Evolutionary conservation across 1,284 basidiomycete species (phyloP).

Genomic region (Leccinum colubrinum): DNA sequence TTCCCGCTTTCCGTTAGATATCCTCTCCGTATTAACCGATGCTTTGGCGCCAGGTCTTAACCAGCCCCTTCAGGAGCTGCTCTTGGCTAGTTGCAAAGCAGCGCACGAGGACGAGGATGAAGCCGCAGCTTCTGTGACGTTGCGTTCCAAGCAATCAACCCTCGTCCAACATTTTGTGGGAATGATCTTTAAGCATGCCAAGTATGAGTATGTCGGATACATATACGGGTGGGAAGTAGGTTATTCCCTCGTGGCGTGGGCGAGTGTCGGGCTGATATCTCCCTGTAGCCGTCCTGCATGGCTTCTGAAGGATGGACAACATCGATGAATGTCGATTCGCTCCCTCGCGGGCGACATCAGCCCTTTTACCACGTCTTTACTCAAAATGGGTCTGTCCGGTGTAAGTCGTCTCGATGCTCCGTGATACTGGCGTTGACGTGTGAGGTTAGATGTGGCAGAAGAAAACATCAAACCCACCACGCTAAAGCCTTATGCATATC

Average conservation of each 20-base stretch:
- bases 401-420: conserved; percentile 30
- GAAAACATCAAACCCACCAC: conserved; percentile 37
- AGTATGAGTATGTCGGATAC: conserved; percentile 44
- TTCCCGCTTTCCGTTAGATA: conserved; percentile 32
- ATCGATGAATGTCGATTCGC: conserved; percentile 41
- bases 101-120: conserved; percentile 35
- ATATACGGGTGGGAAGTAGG: conserved; percentile 57
- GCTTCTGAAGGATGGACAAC: conserved; percentile 45
- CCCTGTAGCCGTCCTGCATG: conserved; percentile 40
- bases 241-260: conserved; percentile 2
- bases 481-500: conserved; percentile 23
- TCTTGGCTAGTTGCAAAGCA: conserved; percentile 26
- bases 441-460: conserved; percentile 39
- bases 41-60: conserved; percentile 27
- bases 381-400: conserved; percentile 40
- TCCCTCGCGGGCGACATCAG: conserved; percentile 44
- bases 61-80: conserved; percentile 16
- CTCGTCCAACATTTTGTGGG: conserved; percentile 49
- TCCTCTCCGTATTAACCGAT: conserved; percentile 29
- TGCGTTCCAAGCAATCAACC: conserved; percentile 24
- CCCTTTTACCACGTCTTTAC: conserved; percentile 51
- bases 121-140: conserved; percentile 24
- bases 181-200: conserved; percentile 46
- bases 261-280: conserved; percentile 4
- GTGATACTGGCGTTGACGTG: conserved; percentile 4